Evolutionary conservation across 306 rosid species (phyloP).

Genomic region (Ormosia emarginata): DNA sequence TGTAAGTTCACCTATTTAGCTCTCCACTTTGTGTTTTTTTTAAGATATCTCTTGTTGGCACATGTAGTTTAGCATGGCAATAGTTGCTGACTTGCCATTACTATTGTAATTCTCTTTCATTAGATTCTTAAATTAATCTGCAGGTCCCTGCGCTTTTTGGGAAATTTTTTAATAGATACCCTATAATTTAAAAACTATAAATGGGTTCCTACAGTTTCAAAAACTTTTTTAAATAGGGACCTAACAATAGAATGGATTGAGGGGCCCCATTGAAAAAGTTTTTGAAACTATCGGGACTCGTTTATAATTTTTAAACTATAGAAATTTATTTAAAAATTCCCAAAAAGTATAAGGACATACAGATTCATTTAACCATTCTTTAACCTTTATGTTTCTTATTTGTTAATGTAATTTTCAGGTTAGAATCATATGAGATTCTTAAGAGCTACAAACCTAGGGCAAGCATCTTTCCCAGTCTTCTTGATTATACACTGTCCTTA

Average conservation of each 20-base stretch:
- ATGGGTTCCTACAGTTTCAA: too few species aligned
- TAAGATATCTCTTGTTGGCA: too few species aligned
- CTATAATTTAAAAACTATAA: too few species aligned
- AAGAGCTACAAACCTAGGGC: constrained; percentile 85
- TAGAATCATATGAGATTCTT: constrained; percentile 89
- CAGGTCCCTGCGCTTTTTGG: too few species aligned
- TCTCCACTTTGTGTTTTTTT: constrained; percentile 1
- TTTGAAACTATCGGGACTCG: too few species aligned
- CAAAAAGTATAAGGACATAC: too few species aligned
- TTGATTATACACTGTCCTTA: constrained; percentile 95
- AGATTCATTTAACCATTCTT: not conserved
- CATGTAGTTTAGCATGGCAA: not conserved
- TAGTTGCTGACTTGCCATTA: not conserved
- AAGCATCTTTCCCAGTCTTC: constrained; percentile 85
- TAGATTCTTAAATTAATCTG: not conserved
- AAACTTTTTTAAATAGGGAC: too few species aligned
- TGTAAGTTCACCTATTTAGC: constrained; percentile 54
- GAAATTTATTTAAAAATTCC: too few species aligned
- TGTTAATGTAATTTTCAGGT: constrained; percentile 50
- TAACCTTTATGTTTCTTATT: constrained; percentile 9
- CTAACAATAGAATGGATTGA: too few species aligned
- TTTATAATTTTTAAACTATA: too few species aligned
- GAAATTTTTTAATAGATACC: too few species aligned
- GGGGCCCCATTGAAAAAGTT: too few species aligned
- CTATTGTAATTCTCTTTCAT: not conserved